Evolutionary conservation across 768 basidiomycete species (phyloP).

Genomic region (Leccinum obscurum): DNA sequence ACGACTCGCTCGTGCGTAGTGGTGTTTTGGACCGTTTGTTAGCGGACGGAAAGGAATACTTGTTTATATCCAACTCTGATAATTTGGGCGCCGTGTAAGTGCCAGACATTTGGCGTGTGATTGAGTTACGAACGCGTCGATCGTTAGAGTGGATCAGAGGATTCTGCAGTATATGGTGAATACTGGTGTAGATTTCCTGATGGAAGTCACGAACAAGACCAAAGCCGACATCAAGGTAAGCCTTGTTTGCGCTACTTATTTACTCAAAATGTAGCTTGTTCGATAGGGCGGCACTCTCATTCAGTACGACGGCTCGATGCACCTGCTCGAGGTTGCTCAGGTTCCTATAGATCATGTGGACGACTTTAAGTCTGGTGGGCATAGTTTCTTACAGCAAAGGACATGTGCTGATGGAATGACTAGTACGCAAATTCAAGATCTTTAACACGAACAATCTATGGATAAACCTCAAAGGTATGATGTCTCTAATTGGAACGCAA

Average conservation of each 20-base stretch:
- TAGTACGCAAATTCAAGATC: constrained; percentile 89
- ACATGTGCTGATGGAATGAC: constrained; percentile 3
- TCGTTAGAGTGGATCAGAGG: constrained; percentile 67
- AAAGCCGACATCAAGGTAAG: constrained; percentile 72
- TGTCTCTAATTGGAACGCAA: background rate
- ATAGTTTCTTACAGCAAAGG: constrained; percentile 8
- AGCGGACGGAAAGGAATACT: constrained; percentile 91
- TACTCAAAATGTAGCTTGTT: background rate
- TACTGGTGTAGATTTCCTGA: constrained; percentile 79
- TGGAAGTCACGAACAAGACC: constrained; percentile 97
- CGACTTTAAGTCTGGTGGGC: constrained; percentile 36
- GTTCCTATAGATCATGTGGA: constrained; percentile 12
- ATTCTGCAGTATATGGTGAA: constrained; percentile 89
- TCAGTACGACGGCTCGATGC: constrained; percentile 61
- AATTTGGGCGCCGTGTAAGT: constrained; percentile 89
- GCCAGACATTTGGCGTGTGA: constrained; percentile 3
- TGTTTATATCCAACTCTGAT: constrained; percentile 97
- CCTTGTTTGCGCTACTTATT: background rate
- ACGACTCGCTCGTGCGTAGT: constrained; percentile 87
- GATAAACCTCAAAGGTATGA: constrained; percentile 72
- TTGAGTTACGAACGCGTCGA: constrained; percentile 3
- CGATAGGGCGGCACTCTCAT: constrained; percentile 80
- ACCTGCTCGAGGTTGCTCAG: constrained; percentile 14
- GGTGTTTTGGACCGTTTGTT: constrained; percentile 90
- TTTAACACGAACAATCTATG: constrained; percentile 87